Evolutionary conservation across 2,329 filamentous ascomycete genomes (phyloP), one percentile per base, ranked within the genome.

Genomic region (Aspergillus nomiae): DNA sequence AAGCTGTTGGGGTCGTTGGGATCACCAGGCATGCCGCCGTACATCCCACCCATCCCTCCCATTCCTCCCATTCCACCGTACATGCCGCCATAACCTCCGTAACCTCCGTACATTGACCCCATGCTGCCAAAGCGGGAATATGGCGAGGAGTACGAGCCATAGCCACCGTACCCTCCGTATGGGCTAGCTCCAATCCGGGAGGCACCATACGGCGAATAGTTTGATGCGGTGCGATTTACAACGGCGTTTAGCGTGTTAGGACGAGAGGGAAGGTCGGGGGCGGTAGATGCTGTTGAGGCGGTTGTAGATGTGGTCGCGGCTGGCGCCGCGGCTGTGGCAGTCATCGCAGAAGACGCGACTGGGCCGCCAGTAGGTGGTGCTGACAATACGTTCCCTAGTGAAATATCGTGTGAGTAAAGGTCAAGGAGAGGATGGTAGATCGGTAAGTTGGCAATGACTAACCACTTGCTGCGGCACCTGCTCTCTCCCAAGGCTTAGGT

Each of bases 401-500:
- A 5, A 28, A n/a, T 38, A 9, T 34, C 34, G 43, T n/a, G 50
- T 60, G 45, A 67, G 59, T 43, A 41, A 46, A 63, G 34, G 59
- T 48, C 56, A 54, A n/a, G 43, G 46, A 30, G 9, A 12, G 36
- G 11, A 21, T 46, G 9, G 30, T 36, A 46, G 56, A 50, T 58
- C 59, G 61, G 43, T 58, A 63, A 65, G 60, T 60, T 61, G 26
- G 58, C 6, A 56, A 56, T 51, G 55, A 80, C 83, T 73, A 81
- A 89, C 86, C 79, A 74, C 86, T 78, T 73, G 83, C 74, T 68
- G 82, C 74, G 70, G 83, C 83, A 79, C 90, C 90, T 69, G 89
- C 86, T 78, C 90, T 87, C 82, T 99, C 95, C 95, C 95, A 99
- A 54, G 95, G 95, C 82, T 99, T 99, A 61, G 95, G 95, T 75